Evolutionary conservation across 768 basidiomycete species (phyloP), one percentile per base, ranked within the genome.

Genomic region (Multifurca ochricompacta): DNA sequence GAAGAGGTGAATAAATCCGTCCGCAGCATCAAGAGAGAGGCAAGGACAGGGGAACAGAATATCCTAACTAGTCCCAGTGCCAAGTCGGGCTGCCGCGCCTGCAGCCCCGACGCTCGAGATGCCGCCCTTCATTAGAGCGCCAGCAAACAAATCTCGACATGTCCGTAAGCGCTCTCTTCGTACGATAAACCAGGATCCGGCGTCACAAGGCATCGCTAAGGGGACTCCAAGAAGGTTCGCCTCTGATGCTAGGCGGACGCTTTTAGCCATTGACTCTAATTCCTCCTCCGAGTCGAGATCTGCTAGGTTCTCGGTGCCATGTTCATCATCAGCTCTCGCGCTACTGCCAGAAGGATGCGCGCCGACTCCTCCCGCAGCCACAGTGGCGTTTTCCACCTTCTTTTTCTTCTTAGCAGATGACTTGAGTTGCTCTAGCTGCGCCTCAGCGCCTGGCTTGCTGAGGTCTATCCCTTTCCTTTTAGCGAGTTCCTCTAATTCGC

Each of bases 201-300:
- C 80, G 59, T 87, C 86, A 57, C 73, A 79, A 2, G 90, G 83
- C 0, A 83, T 77, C 2, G 88, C 90, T 16, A 91, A 70, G 10
- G 86, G 85, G 4, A 78, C 70, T 4, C 77, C 82, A 37, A 85
- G 72, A 23, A 81, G 60, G 2, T 86, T 85, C 58, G 73, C 78
- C 21, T 76, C 73, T 48, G 73, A 74, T 1, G 84, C 80, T 2
- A 67, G 66, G 45, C 78, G 74, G 27, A 90, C 78, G 9, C 80
- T 80, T 51, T 73, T 74, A 27, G 85, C 76, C 23, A 92, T 73
- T 13, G 80, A 78, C 48, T 93, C 91, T 44, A 92, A 73, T 69
- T 93, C 91, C 9, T 81, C 83, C 62, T 92, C 90, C 4, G 89
- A 91, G 66, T 92, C 89, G 59, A 92, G 59, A 53, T 89, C 84